Percentiles rank a stretch among this genome's conserved stretches.
phyloP scores from a whole-genome alignment of 768 basidiomycete species.

The Hemileccinum rubropunctum region DNA sequence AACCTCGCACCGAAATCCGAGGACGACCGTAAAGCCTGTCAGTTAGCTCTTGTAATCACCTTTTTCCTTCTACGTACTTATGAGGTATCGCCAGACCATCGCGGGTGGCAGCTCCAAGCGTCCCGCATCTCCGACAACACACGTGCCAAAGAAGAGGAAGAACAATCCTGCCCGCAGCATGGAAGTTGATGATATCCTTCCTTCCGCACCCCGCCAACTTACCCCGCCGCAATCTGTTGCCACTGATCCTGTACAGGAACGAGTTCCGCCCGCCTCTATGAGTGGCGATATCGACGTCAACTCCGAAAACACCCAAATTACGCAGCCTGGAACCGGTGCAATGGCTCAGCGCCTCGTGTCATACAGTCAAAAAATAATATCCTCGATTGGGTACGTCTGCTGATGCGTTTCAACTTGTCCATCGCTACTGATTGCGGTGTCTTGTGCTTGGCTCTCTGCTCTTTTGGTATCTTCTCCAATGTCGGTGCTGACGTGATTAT shows the following conservation, averaged over 20 bases:
- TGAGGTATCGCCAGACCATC: conserved; percentile 15
- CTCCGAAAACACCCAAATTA: conserved; percentile 16
- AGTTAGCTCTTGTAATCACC: conserved; percentile 14
- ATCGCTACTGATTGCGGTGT: conserved; percentile 28
- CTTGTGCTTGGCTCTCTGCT: conserved; percentile 16
- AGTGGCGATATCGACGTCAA: conserved; percentile 31
- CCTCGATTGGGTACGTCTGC: conserved; percentile 44
- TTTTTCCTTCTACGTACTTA: conserved; percentile 15
- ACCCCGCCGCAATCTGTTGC: conserved; percentile 12
- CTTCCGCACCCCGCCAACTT: conserved; percentile 8
- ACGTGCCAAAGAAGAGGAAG: conserved; percentile 20
- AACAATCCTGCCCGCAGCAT: conserved; percentile 11
- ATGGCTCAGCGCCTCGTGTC: conserved; percentile 49
- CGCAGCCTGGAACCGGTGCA: conserved; percentile 27
- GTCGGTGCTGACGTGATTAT: conserved; percentile 25
- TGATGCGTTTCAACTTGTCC: conserved; percentile 15
- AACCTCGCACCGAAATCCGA: conserved; percentile 26
- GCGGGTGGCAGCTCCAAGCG: conserved; percentile 7
- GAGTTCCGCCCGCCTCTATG: conserved; percentile 18
- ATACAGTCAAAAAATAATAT: conserved; percentile 46
- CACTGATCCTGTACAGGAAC: conserved; percentile 10
- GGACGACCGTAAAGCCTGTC: conserved; percentile 22
- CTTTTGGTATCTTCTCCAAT: conserved; percentile 19
- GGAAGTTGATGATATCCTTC: conserved; percentile 9
- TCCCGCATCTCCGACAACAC: conserved; percentile 10